Conservation (phyloP, 345 rosid species). For the Gossypium arboreum region DNA sequence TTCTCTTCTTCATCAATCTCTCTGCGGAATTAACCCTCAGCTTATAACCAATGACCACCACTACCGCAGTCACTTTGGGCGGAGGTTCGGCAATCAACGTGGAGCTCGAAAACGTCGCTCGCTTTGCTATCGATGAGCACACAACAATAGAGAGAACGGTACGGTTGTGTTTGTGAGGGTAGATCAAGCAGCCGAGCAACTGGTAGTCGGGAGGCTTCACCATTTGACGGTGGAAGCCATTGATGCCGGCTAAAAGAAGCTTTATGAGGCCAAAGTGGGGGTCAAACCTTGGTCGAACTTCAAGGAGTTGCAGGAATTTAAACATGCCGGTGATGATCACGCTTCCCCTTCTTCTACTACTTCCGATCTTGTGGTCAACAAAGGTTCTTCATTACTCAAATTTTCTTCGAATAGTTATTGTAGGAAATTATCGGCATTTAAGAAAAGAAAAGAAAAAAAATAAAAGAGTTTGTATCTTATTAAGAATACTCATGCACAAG, state of each 20-base stretch:
- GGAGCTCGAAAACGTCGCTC: slow-evolving; percentile 63
- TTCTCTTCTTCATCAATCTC: slow-evolving; percentile 15
- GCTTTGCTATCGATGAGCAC: slow-evolving; percentile 94
- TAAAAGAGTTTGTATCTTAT: too few relatives aligned
- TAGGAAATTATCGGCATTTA: background rate
- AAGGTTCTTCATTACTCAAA: slow-evolving; percentile 32
- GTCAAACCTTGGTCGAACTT: slow-evolving; percentile 90
- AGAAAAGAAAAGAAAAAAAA: too few relatives aligned
- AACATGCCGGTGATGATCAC: slow-evolving; percentile 53
- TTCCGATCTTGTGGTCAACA: slow-evolving; percentile 77
- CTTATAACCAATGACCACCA: slow-evolving; percentile 33
- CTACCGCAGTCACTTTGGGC: slow-evolving; percentile 23
- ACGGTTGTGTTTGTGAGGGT: slow-evolving; percentile 78
- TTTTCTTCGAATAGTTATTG: background rate
- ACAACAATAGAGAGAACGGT: slow-evolving; percentile 84
- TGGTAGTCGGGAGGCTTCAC: slow-evolving; percentile 77
- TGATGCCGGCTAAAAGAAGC: slow-evolving; percentile 80
- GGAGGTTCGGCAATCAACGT: slow-evolving; percentile 47
- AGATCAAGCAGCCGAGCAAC: slow-evolving; percentile 84
- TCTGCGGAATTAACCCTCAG: slow-evolving; percentile 24
- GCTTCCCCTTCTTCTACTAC: slow-evolving; percentile 45
- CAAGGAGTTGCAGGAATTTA: slow-evolving; percentile 86
- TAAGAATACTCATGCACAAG: too few relatives aligned
- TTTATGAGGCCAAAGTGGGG: slow-evolving; percentile 88
- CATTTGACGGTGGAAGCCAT: slow-evolving; percentile 75